Conservation (phyloP, 805 yeast genomes). For the Lachancea nothofagi region DNA sequence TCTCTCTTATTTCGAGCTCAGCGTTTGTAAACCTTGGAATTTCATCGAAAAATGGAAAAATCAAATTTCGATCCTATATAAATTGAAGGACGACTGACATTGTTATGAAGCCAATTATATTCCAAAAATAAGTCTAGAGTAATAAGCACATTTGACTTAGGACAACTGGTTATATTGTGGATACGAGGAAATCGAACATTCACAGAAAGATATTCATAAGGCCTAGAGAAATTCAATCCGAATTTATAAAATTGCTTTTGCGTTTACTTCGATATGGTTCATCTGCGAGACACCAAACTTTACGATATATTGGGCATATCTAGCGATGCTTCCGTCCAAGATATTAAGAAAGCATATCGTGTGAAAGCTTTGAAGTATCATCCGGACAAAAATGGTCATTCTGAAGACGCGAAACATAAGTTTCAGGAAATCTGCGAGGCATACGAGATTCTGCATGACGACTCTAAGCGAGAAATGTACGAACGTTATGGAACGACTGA, state of each 20-base stretch:
- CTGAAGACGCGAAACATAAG: constrained; percentile 44
- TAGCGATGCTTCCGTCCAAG: constrained; percentile 41
- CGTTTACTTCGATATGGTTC: not conserved
- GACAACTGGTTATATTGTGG: not conserved
- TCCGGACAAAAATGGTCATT: constrained; percentile 57
- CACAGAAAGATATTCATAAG: not conserved
- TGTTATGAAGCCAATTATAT: too few relatives aligned
- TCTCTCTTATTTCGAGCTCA: not conserved
- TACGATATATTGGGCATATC: constrained; percentile 57
- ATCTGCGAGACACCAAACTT: constrained; percentile 13
- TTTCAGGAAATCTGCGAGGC: constrained; percentile 64
- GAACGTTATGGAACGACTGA: constrained; percentile 44
- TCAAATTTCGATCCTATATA: too few relatives aligned
- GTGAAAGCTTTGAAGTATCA: constrained; percentile 49
- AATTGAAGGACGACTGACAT: too few relatives aligned
- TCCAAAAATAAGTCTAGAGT: too few relatives aligned
- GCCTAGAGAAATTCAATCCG: not conserved
- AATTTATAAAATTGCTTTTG: not conserved
- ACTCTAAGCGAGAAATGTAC: constrained; percentile 41
- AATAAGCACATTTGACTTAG: not conserved
- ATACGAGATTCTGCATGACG: constrained; percentile 55
- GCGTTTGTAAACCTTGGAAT: not conserved
- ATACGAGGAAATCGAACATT: not conserved
- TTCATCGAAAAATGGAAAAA: too few relatives aligned
- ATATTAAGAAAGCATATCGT: constrained; percentile 53